Percentiles rank a stretch among this genome's conserved stretches.
Conservation (phyloP, 257 asterid species). For the Ilex aquifolium region DNA sequence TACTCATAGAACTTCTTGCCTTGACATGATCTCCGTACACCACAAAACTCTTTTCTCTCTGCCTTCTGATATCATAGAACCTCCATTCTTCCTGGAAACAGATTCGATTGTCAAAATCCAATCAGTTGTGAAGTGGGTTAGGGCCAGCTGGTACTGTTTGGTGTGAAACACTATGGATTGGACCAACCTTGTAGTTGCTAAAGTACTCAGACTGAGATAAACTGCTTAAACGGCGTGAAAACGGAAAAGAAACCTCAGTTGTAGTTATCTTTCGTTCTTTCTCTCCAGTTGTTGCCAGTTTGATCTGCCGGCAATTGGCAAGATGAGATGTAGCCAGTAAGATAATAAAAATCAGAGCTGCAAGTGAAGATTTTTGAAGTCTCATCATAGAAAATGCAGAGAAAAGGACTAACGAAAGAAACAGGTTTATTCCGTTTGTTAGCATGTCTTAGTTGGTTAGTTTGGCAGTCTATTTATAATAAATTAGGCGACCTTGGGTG, state of each 20-base stretch:
- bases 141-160: not conserved
- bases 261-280: not conserved
- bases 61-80: not conserved
- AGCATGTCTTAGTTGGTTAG: not conserved
- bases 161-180: not conserved
- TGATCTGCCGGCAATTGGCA: not conserved
- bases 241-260: not conserved
- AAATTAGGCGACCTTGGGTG: not conserved
- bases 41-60: not conserved
- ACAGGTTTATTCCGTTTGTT: not conserved
- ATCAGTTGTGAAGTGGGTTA: slow-evolving; percentile 18
- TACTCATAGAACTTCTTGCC: not conserved
- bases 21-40: not conserved
- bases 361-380: not conserved
- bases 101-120: not conserved
- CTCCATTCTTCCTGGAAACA: not conserved
- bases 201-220: no score
- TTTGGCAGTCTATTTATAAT: not conserved
- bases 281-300: not conserved
- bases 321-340: not conserved
- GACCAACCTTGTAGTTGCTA: not conserved
- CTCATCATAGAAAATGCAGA: not conserved
- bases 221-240: not conserved
- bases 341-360: not conserved
- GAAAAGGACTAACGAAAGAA: not conserved